Evolutionary conservation across 2,329 filamentous ascomycete genomes (phyloP), one percentile per base, ranked within the genome.

Genomic region (Pseudocercospora crystallina): DNA sequence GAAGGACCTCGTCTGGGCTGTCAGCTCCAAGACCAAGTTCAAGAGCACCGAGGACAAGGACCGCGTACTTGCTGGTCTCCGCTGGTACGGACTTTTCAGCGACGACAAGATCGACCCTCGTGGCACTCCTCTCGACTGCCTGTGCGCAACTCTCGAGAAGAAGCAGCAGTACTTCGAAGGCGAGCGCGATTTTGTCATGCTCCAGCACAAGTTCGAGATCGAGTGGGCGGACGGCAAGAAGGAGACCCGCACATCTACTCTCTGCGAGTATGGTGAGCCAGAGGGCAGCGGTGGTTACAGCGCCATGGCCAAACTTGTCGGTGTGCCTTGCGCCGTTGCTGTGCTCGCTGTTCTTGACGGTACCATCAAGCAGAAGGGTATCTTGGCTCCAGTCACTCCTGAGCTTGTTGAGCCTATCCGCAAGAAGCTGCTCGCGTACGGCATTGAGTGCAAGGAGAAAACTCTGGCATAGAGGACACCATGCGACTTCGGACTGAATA

Each of bases 131-230:
- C 81, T 96, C 17, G 91, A 96, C 71, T 92, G 88, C n/a, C 83
- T 96, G 34, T 96, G 90, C 75, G 89, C 89, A 30, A 87, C 84
- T 2, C 81, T 96, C 29, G 90, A 95, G 78, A 76, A 88, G 78
- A 95, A 95, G 83, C 95, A 95, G 89, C 82, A 88, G 72, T 96
- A 86, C 71, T 86, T 82, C 66, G 78, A 86, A 63, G 86, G 81
- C 54, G 90, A 96, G 82, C 85, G 90, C 53, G 90, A 95, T 71
- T 77, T 95, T 60, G 87, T 94, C 49, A 79, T 82, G 74, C 80
- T 90, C 30, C 87, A 90, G 76, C 86, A 89, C 77, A 86, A 83
- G 75, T 95, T 95, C 70, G 84, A 85, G 69, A 89, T 95, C 61
- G 87, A 94, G 78, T 77, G 86, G 73, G 84, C 85, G 73, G 87